Base-by-base conservation (phyloP, 805 yeast genomes). In the Pichia gijzeniarum region DNA sequence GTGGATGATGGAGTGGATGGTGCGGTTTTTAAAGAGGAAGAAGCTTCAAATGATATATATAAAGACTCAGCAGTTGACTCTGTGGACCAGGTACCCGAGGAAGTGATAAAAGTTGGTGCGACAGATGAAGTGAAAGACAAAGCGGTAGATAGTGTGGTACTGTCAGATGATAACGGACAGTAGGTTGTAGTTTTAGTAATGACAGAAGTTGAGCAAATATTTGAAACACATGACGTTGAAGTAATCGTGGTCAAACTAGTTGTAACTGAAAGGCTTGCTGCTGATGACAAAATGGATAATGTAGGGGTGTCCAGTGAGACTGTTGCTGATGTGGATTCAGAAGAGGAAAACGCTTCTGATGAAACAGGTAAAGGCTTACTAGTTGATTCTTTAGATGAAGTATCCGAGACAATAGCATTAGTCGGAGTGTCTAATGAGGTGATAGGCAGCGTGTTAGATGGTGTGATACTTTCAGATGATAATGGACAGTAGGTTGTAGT, bases 311-410 rank as follows among this genome's bases (percentile, higher is more conserved):
- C n/a, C n/a, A n/a, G 10, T 14, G 33, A 28, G 2, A 31, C 13
- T 18, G 39, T 16, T 10, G 46, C 19, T 9, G 40, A 16, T 30
- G 35, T 4, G 14, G 25, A 18, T 4, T 55, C 33, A 22, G 52
- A 42, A 43, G 70, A 67, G 49, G 65, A 61, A n/a, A n/a, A n/a
- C n/a, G n/a, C n/a, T n/a, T n/a, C n/a, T 32, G 38, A 25, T n/a
- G 59, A 57, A 28, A 64, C 54, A 18, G 59, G 44, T 28, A 70
- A 61, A 17, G 41, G 18, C n/a, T n/a, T n/a, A n/a, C n/a, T n/a
- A n/a, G n/a, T n/a, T n/a, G n/a, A n/a, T n/a, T n/a, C n/a, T n/a
- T n/a, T n/a, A n/a, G n/a, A n/a, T n/a, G n/a, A n/a, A n/a, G n/a
- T n/a, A n/a, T n/a, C n/a, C n/a, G n/a, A n/a, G n/a, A n/a, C n/a